Base-by-base conservation (phyloP, 2,329 filamentous ascomycete species). In the Sclerotinia glacialis region DNA sequence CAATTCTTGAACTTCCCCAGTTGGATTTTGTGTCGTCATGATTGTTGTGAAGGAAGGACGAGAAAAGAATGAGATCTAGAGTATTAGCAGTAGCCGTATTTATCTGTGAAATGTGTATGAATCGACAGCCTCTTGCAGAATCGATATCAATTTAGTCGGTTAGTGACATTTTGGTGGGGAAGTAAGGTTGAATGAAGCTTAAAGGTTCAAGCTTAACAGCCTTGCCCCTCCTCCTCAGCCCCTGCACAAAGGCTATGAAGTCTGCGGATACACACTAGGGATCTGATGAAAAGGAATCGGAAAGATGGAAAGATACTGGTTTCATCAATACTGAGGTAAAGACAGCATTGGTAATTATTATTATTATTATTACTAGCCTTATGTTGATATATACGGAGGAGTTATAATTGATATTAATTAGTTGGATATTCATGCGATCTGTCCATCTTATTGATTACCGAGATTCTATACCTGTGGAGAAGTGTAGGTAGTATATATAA, bases 11-110 rank as follows among this genome's bases (percentile, higher is more conserved):
- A 52, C 44, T 40, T 58, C 52, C 14, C 40, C 52, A 26, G 11
- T 37, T 23, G 56, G 74, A 62, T 12, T 66, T 63, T 31, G 59
- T n/a, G 16, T 64, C 11, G 21, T 64, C 67, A 56, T 67, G 61
- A n/a, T 52, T 53, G 58, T 52, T 54, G 21, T 58, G 34, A 26
- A 16, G 26, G 9, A 2, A 16, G 2, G 12, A 26, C 6, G 9
- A 8, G 31, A 50, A 26, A 47, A 23, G 18, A 47, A 49, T 49
- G 31, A n/a, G 21, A 28, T 40, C 37, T 40, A 53, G 26, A 21
- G 28, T n/a, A 34, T n/a, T 14, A 7, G 12, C 8, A 37, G 18
- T 14, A n/a, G 3, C 53, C 7, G 53, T 56, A 14, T 12, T 26
- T 9, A 47, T 47, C 46, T 26, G 2, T 56, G 21, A 42, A 23